Evolutionary conservation across 257 asterid genomes (phyloP), one percentile per base, ranked within the genome.

Genomic region (Rubia yunnanensis): DNA sequence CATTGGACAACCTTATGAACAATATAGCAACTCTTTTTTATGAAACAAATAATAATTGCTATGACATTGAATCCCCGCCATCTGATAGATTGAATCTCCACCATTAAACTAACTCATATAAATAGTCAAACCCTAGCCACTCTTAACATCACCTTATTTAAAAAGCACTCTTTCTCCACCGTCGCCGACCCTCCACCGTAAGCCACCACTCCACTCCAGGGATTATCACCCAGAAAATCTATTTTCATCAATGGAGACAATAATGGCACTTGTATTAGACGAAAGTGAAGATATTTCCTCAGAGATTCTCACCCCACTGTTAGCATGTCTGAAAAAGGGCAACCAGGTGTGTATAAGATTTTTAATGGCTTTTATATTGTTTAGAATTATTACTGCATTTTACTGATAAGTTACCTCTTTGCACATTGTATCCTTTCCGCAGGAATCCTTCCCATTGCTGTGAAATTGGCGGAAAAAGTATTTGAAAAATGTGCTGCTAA

Each of bases 241-340:
- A 64, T 84, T 84, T 81, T 41, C 86, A 68, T 86, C 90, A 64
- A 92, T 92, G 99, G 94, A 81, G 88, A 78, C 97, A 54, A 85
- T 92, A 67, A 92, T 92, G 99, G 84, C 81, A 23, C 92, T 92
- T 78, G 85, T 89, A 62, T 65, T 92, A 52, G 99, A 89, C 72
- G 99, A 92, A 83, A 92, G 97, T 76, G 99, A 92, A 80, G 96
- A 88, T 56, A 74, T 89, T 67, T 78, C 94, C 23, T 52, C 72
- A 27, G 97, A 87, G 38, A 80, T 92, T 52, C 91, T 92, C 35
- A 66, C n/a, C n/a, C n/a, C n/a, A n/a, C n/a, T n/a, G n/a, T n/a
- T n/a, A n/a, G n/a, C n/a, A n/a, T n/a, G n/a, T 69, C 60, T 86
- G 84, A 88, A 81, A 72, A 87, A 65, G 71, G 78, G 85, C 80